Base-by-base conservation (phyloP, 176 grass and related monocot genomes). In the Oryza longistaminata region DNA sequence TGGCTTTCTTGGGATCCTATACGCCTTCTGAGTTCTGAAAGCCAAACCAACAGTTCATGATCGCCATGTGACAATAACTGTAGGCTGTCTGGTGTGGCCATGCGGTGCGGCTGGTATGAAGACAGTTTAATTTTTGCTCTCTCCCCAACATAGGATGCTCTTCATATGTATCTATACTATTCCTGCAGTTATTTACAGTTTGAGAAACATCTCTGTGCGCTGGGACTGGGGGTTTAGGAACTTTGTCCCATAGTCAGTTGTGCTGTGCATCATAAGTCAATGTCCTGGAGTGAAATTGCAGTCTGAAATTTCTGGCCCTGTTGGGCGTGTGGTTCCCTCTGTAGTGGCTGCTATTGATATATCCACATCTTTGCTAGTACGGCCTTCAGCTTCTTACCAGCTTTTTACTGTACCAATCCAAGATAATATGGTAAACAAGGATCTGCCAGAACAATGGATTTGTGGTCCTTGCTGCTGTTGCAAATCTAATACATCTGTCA, bases 371-470 rank as follows among this genome's bases (percentile, higher is more conserved):
- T 49, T 67, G 82, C 82, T 79, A 65, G 85, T 88, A 74, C 78
- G 49, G 34, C 50, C 67, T 75, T 79, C 71, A 75, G 86, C 48
- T 85, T 82, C 76, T 71, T 44, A 78, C 81, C 88, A 87, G 84
- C 84, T 78, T 91, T 50, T 90, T 76, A 22, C 70, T 84, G 89
- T 85, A 34, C 81, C 67, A 77, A 53, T 67, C 86, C 65, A 68
- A 86, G 66, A 82, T 84, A 82, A 85, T 80, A 79, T 84, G 80
- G 90, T 92, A 83, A 91, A 85, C 85, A 74, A 87, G 26, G 78
- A 86, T 76, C 73, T 83, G 76, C 83, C 85, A 88, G 45, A 79
- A 82, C 71, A 74, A 66, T 90, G 85, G 66, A 64, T 85, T 11
- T 84, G 71, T 78, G 74, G 46, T 90, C 83, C 66, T 85, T 46